Conservation (phyloP, 2,329 filamentous ascomycete species). For the Geosmithia putterillii region DNA sequence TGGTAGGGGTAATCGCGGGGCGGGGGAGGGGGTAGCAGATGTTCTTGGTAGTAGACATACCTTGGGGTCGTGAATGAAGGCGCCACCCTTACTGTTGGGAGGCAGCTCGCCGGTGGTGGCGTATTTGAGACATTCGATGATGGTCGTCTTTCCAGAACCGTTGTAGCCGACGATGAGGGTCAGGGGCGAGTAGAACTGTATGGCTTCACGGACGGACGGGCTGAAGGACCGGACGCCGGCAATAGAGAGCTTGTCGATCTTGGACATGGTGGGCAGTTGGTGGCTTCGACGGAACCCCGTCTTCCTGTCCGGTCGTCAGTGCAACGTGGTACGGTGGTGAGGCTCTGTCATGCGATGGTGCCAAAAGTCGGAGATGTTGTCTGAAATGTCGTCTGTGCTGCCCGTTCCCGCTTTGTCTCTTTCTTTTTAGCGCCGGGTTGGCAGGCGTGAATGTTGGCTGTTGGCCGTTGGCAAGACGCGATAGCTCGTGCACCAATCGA, state of each 20-base stretch:
- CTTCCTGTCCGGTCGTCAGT: not conserved
- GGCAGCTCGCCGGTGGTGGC: conserved; percentile 89
- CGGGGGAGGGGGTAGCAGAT: not conserved
- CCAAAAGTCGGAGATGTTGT: too few species aligned
- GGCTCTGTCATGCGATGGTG: too few species aligned
- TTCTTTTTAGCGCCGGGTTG: not conserved
- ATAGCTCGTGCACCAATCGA: not conserved
- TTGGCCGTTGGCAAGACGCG: not conserved
- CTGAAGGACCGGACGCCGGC: conserved; percentile 78
- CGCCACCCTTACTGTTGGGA: conserved; percentile 79
- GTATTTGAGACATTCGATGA: conserved; percentile 98
- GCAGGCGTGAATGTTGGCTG: not conserved
- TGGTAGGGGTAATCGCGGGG: too few species aligned
- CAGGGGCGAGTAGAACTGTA: conserved; percentile 79
- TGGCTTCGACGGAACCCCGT: not conserved
- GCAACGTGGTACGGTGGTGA: not conserved
- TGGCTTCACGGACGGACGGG: conserved; percentile 60
- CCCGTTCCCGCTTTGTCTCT: not conserved
- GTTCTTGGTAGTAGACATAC: conserved; percentile 20
- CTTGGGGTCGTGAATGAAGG: conserved; percentile 97
- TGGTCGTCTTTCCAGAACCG: conserved; percentile 95
- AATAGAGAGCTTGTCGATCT: conserved; percentile 83
- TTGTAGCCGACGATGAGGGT: conserved; percentile 97
- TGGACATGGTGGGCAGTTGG: conserved; percentile 41
- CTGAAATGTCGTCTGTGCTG: too few species aligned